These are phyloP conservation scores for Xylaria sp. DNA, from an alignment of 2,329 filamentous ascomycete genomes.

Conservation along the genomic window DNA sequence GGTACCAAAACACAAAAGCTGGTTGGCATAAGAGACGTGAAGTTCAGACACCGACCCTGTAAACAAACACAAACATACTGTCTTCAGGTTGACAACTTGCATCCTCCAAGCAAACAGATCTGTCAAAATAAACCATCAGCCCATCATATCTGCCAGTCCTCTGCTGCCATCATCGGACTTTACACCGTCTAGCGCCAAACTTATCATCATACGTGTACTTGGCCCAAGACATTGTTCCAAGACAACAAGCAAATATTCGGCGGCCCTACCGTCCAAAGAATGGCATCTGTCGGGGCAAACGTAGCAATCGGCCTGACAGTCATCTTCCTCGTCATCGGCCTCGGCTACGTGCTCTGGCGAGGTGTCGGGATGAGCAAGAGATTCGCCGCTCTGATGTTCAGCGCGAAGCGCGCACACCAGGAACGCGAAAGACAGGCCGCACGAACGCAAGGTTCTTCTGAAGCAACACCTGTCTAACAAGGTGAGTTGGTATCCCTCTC, in stretches of 20 bases:
- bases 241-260: no score
- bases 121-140: no score
- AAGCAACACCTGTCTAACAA: slow-evolving; percentile 11
- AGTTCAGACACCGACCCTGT: no score
- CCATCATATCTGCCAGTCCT: no score
- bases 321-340: slow-evolving; percentile 28
- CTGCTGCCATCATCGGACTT: no score
- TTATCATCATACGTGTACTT: no score
- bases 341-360: slow-evolving; percentile 27
- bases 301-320: slow-evolving; percentile 36
- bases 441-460: not conserved
- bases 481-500: slow-evolving; percentile 8
- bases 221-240: no score
- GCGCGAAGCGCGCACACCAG: slow-evolving; percentile 18
- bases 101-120: no score
- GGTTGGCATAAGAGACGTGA: not conserved
- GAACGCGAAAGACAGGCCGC: not conserved
- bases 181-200: no score
- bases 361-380: slow-evolving; percentile 25
- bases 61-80: no score
- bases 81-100: no score
- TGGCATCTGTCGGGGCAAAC: slow-evolving; percentile 21
- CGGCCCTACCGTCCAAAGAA: not conserved
- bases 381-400: slow-evolving; percentile 33
- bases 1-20: not conserved